Percentiles rank a stretch among this genome's conserved stretches.
phyloP scores from a whole-genome alignment of 257 asterid genomes.

The Solanum rostratum region DNA sequence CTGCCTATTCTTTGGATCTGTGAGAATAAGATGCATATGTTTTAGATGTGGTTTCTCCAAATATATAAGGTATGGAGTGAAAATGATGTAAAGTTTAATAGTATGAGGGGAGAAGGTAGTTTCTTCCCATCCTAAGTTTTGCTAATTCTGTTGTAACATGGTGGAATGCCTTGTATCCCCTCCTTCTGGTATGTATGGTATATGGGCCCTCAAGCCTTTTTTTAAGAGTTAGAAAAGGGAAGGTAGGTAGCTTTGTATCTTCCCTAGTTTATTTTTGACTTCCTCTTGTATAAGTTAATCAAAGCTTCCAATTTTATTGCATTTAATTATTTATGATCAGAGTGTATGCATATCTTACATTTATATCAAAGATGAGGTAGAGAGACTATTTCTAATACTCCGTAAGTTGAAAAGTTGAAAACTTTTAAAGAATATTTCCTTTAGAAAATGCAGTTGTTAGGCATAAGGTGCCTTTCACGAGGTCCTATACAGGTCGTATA shows the following conservation, averaged over 20 bases:
- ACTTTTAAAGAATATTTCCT: too few species aligned
- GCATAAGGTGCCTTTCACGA: too few species aligned
- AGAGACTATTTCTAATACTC: neutral
- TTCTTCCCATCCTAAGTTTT: conserved; percentile 40
- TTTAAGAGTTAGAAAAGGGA: neutral
- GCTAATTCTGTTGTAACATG: conserved; percentile 30
- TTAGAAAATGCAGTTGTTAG: too few species aligned
- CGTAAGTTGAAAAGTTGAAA: too few species aligned
- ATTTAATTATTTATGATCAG: neutral
- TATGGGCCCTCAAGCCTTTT: conserved; percentile 3
- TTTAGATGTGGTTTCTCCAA: conserved; percentile 22
- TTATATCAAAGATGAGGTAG: neutral
- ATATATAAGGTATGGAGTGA: conserved; percentile 2
- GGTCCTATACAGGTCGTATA: too few species aligned
- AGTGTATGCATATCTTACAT: neutral
- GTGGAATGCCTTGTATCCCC: conserved; percentile 38
- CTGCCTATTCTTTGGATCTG: conserved; percentile 27
- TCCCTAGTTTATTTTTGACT: conserved; percentile 24
- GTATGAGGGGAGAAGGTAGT: conserved; percentile 18
- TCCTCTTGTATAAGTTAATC: conserved; percentile 17
- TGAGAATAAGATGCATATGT: conserved; percentile 26
- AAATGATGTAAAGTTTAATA: conserved; percentile 38
- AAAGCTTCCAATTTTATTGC: conserved; percentile 2
- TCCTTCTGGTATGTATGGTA: conserved; percentile 11
- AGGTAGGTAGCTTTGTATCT: conserved; percentile 17